Evolutionary conservation across 441 rosid genomes (phyloP), one percentile per base, ranked within the genome.

Genomic region (Arabidopsis hybrid): DNA sequence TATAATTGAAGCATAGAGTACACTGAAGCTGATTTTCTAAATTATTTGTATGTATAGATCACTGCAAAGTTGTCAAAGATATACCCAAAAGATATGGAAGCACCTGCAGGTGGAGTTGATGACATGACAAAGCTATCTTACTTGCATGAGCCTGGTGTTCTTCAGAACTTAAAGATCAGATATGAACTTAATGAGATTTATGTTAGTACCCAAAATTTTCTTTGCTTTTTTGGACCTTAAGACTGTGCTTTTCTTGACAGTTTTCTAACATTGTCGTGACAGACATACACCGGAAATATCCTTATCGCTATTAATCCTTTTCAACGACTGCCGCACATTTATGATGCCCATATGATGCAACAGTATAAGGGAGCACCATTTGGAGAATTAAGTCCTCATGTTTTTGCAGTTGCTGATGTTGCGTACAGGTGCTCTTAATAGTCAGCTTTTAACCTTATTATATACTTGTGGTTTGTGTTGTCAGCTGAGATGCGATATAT

Each of bases 101-200:
- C 97, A 74, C 95, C 97, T 38, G 86, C 97, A 38, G 99, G 97
- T 49, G 99, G 99, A 47, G 99, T 94, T 75, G 97, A 94, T 89
- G 99, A 92, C 86, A 94, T 94, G 99, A 94, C 99, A 71, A 94
- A 92, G 82, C 88, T 94, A 10, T 94, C 99, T 11, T 94, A 94
- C 80, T 75, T 94, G 76, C 99, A 94, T 40, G 99, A 94, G 78
- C 99, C 99, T 62, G 99, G 99, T 78, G 97, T 94, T 77, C 79
- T 94, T 79, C 85, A 86, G 86, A 94, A 94, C 82, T 80, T 94
- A 49, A 90, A 83, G 75, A 73, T 71, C 21, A 88, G 99, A 92
- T 94, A 91, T 50, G 97, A 94, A 79, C 86, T 94, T 43, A 94
- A 94, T 81, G 99, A 94, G 86, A 94, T 94, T 71, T 94, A 90